Base-by-base conservation (phyloP, 176 grass and related monocot species). In the Paspalum notatum region DNA sequence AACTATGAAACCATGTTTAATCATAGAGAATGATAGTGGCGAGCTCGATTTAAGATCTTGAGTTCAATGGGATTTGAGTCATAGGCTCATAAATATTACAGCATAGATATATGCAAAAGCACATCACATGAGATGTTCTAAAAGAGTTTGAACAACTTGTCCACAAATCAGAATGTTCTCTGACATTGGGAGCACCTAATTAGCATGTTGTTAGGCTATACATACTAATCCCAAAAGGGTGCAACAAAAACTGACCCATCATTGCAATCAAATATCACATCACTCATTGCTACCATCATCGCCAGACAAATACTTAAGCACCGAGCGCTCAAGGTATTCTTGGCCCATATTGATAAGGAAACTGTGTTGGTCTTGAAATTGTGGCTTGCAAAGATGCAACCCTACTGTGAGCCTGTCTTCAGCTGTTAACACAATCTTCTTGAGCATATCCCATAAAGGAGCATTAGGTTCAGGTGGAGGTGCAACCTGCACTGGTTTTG, bases 391-490 rank as follows among this genome's bases (percentile, higher is more conserved):
- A 80, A 80, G 77, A n/a, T 80, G 40, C 9, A 56, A 0, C 0
- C 46, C 61, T 13, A 66, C 18, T 9, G 18, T 3, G 5, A 76
- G 22, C 27, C 24, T 62, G 49, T 77, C 50, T 12, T 55, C 17
- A 0, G 26, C 9, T 66, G 11, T 3, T 15, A 64, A 50, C 8
- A 25, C 5, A 49, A 78, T 64, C 12, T 78, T 62, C 58, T 62
- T 63, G 43, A 77, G 74, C 74, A 77, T 77, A 3, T 49, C 57
- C 74, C 42, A 62, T 20, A 77, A 11, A 62, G 57, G 38, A 45
- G 3, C 24, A 62, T 62, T 62, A 18, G 42, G 57, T 1, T 77
- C 77, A 13, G 6, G 24, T 14, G 46, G 76, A 17, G 60, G 12
- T 78, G 22, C 59, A 64, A 16, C 27, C 25, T 78, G 60, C 20